Conservation (phyloP, 2,329 filamentous ascomycete genomes). For the Fusarium udum region DNA sequence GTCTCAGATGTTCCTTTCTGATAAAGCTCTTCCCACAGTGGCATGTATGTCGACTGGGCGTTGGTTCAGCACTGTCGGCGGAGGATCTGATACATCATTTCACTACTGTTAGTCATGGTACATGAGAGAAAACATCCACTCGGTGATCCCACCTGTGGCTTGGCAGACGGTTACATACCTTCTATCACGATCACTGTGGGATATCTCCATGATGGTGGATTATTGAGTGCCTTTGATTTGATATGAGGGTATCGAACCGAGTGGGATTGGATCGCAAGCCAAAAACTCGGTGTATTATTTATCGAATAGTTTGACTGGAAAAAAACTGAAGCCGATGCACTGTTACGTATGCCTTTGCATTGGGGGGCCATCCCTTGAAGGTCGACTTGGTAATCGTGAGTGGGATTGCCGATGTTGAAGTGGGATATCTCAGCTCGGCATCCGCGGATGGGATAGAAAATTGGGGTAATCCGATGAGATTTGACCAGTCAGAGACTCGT, state of each 20-base stretch:
- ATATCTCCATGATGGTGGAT: slow-evolving; percentile 33
- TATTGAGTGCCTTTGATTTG: slow-evolving; percentile 11
- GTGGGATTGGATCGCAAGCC: slow-evolving; percentile 30
- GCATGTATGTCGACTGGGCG: slow-evolving; percentile 45
- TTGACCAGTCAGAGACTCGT: accelerated
- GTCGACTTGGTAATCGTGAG: slow-evolving; percentile 39
- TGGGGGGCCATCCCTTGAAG: slow-evolving; percentile 1
- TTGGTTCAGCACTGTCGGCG: slow-evolving; percentile 16
- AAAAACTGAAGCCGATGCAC: background rate
- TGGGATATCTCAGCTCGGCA: slow-evolving; percentile 27
- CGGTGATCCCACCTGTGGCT: slow-evolving; percentile 26
- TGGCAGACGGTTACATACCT: background rate
- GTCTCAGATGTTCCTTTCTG: slow-evolving; percentile 52
- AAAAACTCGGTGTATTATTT: background rate
- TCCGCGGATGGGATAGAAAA: background rate
- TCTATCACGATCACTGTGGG: slow-evolving; percentile 30
- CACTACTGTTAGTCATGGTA: background rate
- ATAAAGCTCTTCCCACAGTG: slow-evolving; percentile 54
- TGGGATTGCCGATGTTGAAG: slow-evolving; percentile 30
- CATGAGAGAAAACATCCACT: background rate
- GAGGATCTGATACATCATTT: slow-evolving; percentile 20
- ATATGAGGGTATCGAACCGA: slow-evolving; percentile 16
- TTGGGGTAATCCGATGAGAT: background rate
- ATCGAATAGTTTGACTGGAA: slow-evolving; percentile 3
- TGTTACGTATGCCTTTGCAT: slow-evolving; percentile 18